Percentiles rank a stretch among this genome's conserved stretches.
phyloP scores from a whole-genome alignment of 192 early-diverging fungal species.

The Kickxella alabastrina region DNA sequence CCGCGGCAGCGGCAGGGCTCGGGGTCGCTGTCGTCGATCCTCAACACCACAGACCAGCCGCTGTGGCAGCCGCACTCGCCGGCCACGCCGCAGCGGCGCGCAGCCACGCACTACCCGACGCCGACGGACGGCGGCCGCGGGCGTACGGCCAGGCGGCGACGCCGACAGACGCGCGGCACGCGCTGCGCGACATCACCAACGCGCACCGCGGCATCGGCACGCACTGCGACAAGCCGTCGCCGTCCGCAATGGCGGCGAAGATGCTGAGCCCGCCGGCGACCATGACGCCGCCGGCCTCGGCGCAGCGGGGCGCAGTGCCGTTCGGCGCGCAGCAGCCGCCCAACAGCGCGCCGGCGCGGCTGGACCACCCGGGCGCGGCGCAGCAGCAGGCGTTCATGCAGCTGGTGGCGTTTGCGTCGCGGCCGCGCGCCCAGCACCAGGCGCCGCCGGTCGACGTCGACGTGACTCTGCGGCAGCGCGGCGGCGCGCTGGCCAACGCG shows the following conservation, averaged over 20 bases:
- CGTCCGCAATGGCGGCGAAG: no score
- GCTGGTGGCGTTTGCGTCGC: constrained; percentile 5
- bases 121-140: no score
- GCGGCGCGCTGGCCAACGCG: constrained; percentile 9
- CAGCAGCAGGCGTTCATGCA: background rate
- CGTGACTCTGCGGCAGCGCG: constrained; percentile 9
- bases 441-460: constrained; percentile 11
- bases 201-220: constrained; percentile 9
- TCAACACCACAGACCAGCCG: constrained; percentile 1
- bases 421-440: background rate
- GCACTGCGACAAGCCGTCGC: background rate
- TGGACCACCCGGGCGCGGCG: no score
- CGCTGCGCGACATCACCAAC: constrained; percentile 38
- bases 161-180: constrained; percentile 5
- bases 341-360: background rate
- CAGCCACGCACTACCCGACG: no score
- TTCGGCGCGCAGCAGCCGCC: constrained; percentile 3
- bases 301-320: constrained; percentile 5
- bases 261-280: no score
- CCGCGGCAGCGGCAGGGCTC: background rate
- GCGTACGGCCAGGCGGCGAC: constrained; percentile 1
- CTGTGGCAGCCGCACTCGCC: background rate
- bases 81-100: no score
- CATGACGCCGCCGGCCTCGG: constrained; percentile 37
- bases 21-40: constrained; percentile 2